Base-by-base conservation (phyloP, 2,329 filamentous ascomycete genomes). In the Verticillium tricorpus region DNA sequence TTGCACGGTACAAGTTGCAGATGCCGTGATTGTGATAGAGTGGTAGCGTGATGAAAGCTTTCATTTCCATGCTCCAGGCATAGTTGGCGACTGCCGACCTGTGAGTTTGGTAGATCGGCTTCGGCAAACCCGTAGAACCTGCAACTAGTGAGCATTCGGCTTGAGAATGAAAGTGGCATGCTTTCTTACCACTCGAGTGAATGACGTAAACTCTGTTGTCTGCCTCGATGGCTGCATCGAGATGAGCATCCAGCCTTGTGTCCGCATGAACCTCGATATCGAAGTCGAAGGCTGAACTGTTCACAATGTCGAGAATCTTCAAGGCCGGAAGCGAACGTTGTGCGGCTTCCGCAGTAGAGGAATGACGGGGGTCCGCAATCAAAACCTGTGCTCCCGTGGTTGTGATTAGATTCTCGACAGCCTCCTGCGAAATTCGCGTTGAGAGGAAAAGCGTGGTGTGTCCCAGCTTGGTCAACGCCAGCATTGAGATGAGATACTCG, bases 71-170 rank as follows among this genome's bases (percentile, higher is more conserved):
- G 17, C 69, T 69, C 1, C 66, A 66, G 14, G 75, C 70, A 60
- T 80, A 83, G 59, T 83, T 84, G 9, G 75, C 75, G 9, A 87
- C 70, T 7, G 78, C 79, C 14, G 80, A 77, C 11, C 71, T 69
- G 60, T 89, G 83, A 1, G 80, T 84, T 57, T 85, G 81, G 62
- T 79, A 85, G 56, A 89, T 87, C 0, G 86, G 85, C 64, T 89
- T 89, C 0, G 86, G 86, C 0, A 88, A 74, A 0, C 86, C 85
- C 0, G 87, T 88, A 0, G 82, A 85, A 8, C 86, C 85, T 31
- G 67, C 68, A 14, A 34, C 70, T 67, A 5, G 73, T 73, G n/a
- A 74, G 74, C 57, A 67, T 69, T 35, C 64, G 14, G 31, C 5
- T 32, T 12, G 14, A 5, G 15, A 57, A 57, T 19, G 6, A 17